Base-by-base conservation (phyloP, 169 alveolate species). In the Cryptosporidium bovis region DNA sequence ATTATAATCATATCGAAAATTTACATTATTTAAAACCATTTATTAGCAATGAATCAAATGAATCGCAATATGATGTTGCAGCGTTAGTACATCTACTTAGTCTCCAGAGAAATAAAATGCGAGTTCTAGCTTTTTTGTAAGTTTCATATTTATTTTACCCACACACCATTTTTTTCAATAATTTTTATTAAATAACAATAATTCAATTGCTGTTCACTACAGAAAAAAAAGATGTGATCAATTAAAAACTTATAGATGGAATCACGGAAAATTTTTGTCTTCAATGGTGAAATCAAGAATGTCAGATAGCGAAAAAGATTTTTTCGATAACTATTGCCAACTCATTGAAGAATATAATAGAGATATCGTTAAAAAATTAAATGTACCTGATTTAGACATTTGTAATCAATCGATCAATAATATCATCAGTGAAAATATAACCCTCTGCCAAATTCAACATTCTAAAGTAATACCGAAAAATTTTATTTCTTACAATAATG, bases 51-150 rank as follows among this genome's bases (percentile, higher is more conserved):
- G 40, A 46, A 15, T 77, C 87, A 31, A 77, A 34, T 48, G 87
- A 62, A 44, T 77, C 87, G 1, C 87, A 77, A 60, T 77, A 77
- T 44, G 87, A 77, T 77, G 87, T 77, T 77, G 87, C 87, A 7
- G 87, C 87, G 15, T 36, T 77, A 31, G 71, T 46, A 7, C 87
- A 77, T 20, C 46, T 77, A 44, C 36, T 77, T 20, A 60, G 77
- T 60, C 51, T 77, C 12, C 87, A 77, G 64, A 56, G 71, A 77
- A 77, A 77, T 24, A 77, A 77, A 62, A 77, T 77, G 71, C 58
- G 87, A 58, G 64, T 77, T 2, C 64, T 77, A 46, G 71, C 87
- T 0, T 77, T 46, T 12, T 20, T 77, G 87, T 77, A 77, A 77
- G 87, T 77, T 62, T 27, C 13, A 15, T 8, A 27, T 55, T 36